Conservation (phyloP, 495 filamentous ascomycete species). For the Glonium stellatum region DNA sequence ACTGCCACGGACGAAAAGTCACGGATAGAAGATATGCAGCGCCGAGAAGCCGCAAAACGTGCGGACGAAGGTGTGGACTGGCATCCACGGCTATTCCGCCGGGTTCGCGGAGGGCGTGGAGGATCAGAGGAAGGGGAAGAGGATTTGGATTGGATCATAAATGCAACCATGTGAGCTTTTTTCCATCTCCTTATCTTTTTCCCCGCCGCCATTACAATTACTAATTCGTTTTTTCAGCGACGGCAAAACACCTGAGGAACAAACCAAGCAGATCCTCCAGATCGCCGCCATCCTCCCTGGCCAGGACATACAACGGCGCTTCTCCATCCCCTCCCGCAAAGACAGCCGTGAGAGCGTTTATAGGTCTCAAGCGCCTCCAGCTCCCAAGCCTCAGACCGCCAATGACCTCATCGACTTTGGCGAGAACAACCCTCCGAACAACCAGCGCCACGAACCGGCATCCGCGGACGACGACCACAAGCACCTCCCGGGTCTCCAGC, state of each 20-base stretch:
- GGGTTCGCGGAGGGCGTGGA: slow-evolving; percentile 62
- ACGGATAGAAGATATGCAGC: slow-evolving; percentile 84
- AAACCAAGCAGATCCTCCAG: slow-evolving; percentile 75
- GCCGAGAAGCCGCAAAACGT: slow-evolving; percentile 78
- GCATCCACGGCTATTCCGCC: slow-evolving; percentile 78
- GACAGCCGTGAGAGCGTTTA: slow-evolving; percentile 25
- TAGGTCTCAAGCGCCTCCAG: slow-evolving; percentile 35
- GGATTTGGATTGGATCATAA: slow-evolving; percentile 90
- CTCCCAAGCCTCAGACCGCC: not conserved
- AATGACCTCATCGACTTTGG: slow-evolving; percentile 40
- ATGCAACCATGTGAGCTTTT: slow-evolving; percentile 64
- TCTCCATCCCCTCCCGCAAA: slow-evolving; percentile 40
- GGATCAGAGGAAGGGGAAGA: slow-evolving; percentile 76
- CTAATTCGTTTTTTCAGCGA: slow-evolving; percentile 44
- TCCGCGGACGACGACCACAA: not conserved
- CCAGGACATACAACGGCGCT: slow-evolving; percentile 45
- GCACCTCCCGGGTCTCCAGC: slow-evolving; percentile 9
- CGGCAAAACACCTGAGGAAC: slow-evolving; percentile 59
- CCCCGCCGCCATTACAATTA: not conserved
- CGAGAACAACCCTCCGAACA: slow-evolving; percentile 10
- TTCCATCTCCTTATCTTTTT: not conserved
- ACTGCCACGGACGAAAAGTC: slow-evolving; percentile 91
- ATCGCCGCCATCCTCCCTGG: slow-evolving; percentile 81
- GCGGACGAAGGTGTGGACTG: slow-evolving; percentile 79
- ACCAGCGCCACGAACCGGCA: not conserved